phyloP scores from a whole-genome alignment of 306 rosid genomes.

The Pyrus communis region DNA sequence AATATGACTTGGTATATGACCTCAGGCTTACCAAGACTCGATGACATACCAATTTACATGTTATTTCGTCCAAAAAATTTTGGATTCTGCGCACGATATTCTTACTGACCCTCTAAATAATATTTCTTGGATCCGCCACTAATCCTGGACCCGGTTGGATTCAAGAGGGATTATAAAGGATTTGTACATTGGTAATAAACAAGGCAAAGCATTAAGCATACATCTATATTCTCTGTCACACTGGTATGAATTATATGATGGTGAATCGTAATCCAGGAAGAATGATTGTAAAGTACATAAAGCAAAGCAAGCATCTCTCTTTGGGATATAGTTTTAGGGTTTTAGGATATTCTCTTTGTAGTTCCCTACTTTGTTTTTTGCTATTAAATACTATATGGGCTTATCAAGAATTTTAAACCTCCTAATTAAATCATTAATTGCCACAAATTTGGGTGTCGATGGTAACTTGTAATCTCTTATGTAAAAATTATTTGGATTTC shows the following conservation, averaged over 20 bases:
- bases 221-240: constrained; percentile 28
- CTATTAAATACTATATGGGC: background rate
- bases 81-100: no score
- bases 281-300: constrained; percentile 34
- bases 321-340: constrained; percentile 48
- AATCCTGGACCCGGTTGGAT: background rate
- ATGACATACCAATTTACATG: no score
- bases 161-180: background rate
- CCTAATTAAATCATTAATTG: background rate
- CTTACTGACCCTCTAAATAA: no score
- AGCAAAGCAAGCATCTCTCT: constrained; percentile 48
- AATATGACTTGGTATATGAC: no score
- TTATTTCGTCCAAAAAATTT: no score
- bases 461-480: background rate
- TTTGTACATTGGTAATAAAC: constrained; percentile 21
- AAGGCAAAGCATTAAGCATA: constrained; percentile 49
- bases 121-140: no score
- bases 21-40: no score
- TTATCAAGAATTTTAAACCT: background rate
- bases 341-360: constrained; percentile 69
- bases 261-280: constrained; percentile 37
- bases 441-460: background rate
- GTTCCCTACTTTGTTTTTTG: constrained; percentile 35
- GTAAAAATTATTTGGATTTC: no score
- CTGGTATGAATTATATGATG: constrained; percentile 22